These are phyloP conservation scores for Pyrus hybrid DNA, from an alignment of 331 rosid species.

Conservation along the genomic window DNA sequence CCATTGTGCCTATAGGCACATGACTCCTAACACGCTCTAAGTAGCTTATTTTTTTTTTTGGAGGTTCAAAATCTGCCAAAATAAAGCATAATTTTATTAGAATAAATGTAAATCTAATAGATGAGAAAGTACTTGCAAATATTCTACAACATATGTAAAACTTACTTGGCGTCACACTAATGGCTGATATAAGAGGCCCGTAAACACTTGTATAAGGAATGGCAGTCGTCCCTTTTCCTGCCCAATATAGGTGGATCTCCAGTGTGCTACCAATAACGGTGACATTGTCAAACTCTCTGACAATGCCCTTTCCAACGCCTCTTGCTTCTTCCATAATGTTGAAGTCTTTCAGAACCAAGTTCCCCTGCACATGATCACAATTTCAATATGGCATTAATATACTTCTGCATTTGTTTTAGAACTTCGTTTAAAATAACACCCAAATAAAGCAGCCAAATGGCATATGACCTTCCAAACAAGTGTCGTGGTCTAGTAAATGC, in stretches of 20 bases:
- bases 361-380: slow-evolving; percentile 34
- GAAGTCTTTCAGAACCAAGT: slow-evolving; percentile 37
- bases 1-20: too few relatives aligned
- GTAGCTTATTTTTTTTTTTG: too few relatives aligned
- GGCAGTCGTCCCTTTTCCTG: slow-evolving; percentile 74
- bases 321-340: slow-evolving; percentile 52
- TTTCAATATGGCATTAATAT: too few relatives aligned
- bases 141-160: not conserved
- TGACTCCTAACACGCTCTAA: too few relatives aligned
- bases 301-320: slow-evolving; percentile 42
- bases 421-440: not conserved
- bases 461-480: too few relatives aligned
- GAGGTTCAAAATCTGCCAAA: too few relatives aligned
- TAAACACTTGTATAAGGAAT: slow-evolving; percentile 61
- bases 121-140: not conserved
- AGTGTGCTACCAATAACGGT: slow-evolving; percentile 45
- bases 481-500: too few relatives aligned
- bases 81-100: too few relatives aligned
- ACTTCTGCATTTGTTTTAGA: too few relatives aligned
- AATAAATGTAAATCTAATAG: too few relatives aligned
- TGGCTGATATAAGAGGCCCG: slow-evolving; percentile 85
- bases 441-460: not conserved
- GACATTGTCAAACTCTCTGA: slow-evolving; percentile 29
- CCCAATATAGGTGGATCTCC: slow-evolving; percentile 77
- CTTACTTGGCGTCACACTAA: slow-evolving; percentile 64